Base-by-base conservation (phyloP, 2,329 filamentous ascomycete species). In the Neonectria faginata region DNA sequence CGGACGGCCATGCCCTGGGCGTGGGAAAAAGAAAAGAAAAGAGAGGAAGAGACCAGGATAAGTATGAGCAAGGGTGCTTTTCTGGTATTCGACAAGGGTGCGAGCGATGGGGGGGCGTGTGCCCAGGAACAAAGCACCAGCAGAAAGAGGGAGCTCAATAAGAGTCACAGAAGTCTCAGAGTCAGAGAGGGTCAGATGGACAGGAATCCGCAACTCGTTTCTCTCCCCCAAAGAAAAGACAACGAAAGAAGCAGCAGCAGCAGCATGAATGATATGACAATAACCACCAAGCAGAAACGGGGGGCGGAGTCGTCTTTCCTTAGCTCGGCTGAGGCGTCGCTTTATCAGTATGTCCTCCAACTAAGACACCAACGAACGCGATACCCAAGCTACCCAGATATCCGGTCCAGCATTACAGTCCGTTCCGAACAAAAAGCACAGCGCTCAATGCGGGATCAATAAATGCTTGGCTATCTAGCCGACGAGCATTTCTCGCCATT, bases 261-360 rank as follows among this genome's bases (percentile, higher is more conserved):
- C 29, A 42, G 51, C 48, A 54, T 54, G 51, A 29, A 54, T 54
- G 51, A 54, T 29, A 54, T 42, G 51, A 54, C 39, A 48, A 16
- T 16, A 27, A 31, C 47, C 16, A 42, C 12, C 39, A 42, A 42
- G 20, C 47, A 27, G 27, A 50, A 50, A 50, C 25, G 20, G 22
- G 47, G n/a, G 47, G 47, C 47, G 27, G 47, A 31, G 47, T 18
- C 20, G 31, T 14, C 14, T 25, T 25, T 5, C 20, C 25, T 12
- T 29, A 29, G 39, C 25, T 33, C 16, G 16, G 25, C 7, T 16
- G 22, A 25, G 20, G 18, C 25, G 10, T 56, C 27, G 22, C 42
- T 44, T 44, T 27, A 42, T 16, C 20, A 18, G 36, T 16, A 39
- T 6, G 7, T 39, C 16, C 16, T 5, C 22, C 16, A 16, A 48